Conservation (phyloP, 345 rosid genomes). For the Cochlearia excelsa region DNA sequence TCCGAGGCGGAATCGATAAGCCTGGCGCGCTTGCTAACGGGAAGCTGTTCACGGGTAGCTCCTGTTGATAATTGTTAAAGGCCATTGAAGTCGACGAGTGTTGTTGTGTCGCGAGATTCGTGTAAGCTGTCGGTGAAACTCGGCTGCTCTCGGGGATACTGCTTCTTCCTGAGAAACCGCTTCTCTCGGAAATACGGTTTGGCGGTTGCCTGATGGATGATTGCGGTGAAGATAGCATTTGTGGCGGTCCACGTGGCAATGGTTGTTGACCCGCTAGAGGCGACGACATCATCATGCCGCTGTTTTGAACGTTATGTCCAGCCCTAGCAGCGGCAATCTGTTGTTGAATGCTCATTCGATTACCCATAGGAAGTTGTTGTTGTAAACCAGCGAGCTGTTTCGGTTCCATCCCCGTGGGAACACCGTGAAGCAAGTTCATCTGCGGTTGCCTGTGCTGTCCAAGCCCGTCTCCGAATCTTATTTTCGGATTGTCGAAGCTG, state of each 20-base stretch:
- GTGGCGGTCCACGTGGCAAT: constrained; percentile 24
- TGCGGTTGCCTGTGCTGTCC: constrained; percentile 46
- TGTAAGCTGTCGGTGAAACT: constrained; percentile 45
- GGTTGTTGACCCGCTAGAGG: constrained; percentile 43
- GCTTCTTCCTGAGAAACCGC: constrained; percentile 42
- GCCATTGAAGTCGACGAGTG: constrained; percentile 25
- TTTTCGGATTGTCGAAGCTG: constrained; percentile 73
- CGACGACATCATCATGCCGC: constrained; percentile 40
- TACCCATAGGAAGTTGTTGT: constrained; percentile 45
- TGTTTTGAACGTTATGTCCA: constrained; percentile 46
- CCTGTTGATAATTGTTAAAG: constrained; percentile 44
- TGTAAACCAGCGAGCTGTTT: constrained; percentile 56
- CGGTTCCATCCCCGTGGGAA: constrained; percentile 62
- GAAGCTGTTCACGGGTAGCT: constrained; percentile 51
- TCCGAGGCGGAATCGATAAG: constrained; percentile 44
- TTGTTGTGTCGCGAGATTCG: constrained; percentile 27
- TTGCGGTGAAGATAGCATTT: constrained; percentile 22
- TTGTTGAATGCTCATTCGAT: constrained; percentile 40
- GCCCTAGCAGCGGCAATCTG: constrained; percentile 37
- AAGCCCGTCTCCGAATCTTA: constrained; percentile 64
- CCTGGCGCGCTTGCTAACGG: constrained; percentile 59
- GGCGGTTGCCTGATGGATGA: constrained; percentile 59
- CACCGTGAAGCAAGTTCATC: constrained; percentile 66
- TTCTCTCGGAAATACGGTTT: constrained; percentile 44
- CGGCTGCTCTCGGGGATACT: constrained; percentile 56